Base-by-base conservation (phyloP, 805 yeast species). In the Candida maesae region DNA sequence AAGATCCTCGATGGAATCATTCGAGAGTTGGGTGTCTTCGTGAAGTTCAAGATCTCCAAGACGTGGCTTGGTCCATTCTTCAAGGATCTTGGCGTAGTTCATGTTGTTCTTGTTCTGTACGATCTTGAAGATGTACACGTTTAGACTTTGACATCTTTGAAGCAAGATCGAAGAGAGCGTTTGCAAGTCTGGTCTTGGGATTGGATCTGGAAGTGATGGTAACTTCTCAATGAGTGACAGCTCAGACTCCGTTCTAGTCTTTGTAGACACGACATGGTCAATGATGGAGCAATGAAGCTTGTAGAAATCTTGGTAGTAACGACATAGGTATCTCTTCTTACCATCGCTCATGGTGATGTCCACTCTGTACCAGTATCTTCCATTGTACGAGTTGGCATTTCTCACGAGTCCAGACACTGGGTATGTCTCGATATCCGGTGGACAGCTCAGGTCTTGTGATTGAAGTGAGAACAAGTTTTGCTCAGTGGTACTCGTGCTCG, bases 221-320 rank as follows among this genome's bases (percentile, higher is more conserved):
- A 73, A 42, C 20, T 40, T 51, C 12, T 44, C 48, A n/a, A 41
- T 19, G n/a, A 44, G 21, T 3, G 23, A 10, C 16, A 24, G 31
- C 10, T 27, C 33, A 14, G 41, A 37, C 15, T 39, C 37, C 9
- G 21, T 25, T 13, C 19, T 29, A 5, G 31, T 34, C 18, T 42
- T 46, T 4, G 43, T 40, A 5, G 33, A 26, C 21, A 43, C 38
- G 39, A 59, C 28, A 25, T 46, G 41, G 26, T 56, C 57, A 18
- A 63, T 49, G 18, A 70, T 48, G 15, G 60, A 38, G 15, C 65
- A 56, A 42, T 73, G 78, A 17, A 74, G 53, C 38, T 68, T 67
- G 52, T 72, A 70, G 39, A 75, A 73, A 47, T 74, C 79, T 51
- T 71, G 74, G 49, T 73, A 75, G 53, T 68, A 74, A 14, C 78